Base-by-base conservation (phyloP, 441 rosid species). In the Biscutella laevigata region DNA sequence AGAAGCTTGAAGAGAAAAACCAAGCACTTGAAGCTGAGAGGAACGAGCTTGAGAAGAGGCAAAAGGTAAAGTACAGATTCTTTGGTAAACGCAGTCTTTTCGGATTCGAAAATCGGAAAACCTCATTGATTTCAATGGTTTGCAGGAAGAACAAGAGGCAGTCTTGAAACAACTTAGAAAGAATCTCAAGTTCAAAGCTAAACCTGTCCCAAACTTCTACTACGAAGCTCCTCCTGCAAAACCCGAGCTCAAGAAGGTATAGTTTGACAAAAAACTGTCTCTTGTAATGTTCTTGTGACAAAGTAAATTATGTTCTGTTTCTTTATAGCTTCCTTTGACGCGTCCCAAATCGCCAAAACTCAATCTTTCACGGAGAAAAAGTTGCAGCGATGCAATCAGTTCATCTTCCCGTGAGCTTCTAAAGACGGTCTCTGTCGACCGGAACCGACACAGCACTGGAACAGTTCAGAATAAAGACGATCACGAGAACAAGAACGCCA, bases 61-160 rank as follows among this genome's bases (percentile, higher is more conserved):
- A 68, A 57, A 86, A 77, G 95, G 97, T 88, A 67, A 15, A 59
- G n/a, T 10, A 21, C 13, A 35, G 1, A 43, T 15, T 30, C n/a
- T 40, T 20, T 8, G 0, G 53, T 51, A 14, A 35, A 27, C 16
- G 4, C 27, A 50, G 59, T 22, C 49, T 42, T 20, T 38, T 25
- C 37, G 19, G 9, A 43, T 45, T 46, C 7, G 45, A 14, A 32
- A 36, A 1, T 15, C 10, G 11, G 25, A 14, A 25, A 57, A 9
- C 16, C 11, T 42, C 12, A 33, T 26, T 56, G 39, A 20, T 39
- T 0, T 33, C 42, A 44, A 29, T 70, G 16, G 42, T 46, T 38
- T 56, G 57, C 40, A 94, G 99, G 99, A 89, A 75, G 99, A 94
- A 74, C 97, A 80, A 72, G 96, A 89, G 55, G 97, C 94, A 27